Evolutionary conservation across 1,284 basidiomycete genomes (phyloP).

Genomic region (Peniophora sp.): DNA sequence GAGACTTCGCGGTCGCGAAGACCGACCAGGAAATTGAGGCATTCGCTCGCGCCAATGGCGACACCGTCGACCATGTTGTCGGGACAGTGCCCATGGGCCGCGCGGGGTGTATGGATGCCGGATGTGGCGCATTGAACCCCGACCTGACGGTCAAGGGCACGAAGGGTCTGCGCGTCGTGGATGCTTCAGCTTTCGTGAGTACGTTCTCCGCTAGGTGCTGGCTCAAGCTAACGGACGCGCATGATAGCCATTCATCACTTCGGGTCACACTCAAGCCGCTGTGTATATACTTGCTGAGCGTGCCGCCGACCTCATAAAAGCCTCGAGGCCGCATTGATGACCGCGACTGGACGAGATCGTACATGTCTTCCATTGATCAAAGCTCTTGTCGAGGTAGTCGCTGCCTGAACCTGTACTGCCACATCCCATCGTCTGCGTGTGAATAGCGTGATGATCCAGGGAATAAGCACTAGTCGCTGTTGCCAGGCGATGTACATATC

Average conservation of each 20-base stretch:
- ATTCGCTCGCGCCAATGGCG: conserved; percentile 13
- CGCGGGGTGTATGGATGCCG: conserved; percentile 5
- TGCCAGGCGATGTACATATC: too few relatives aligned
- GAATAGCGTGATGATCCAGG: too few relatives aligned
- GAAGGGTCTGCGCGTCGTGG: conserved; percentile 19
- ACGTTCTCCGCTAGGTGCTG: background rate
- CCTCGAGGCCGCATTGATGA: conserved; percentile 10
- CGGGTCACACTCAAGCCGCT: conserved; percentile 11
- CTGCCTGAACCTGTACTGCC: too few relatives aligned
- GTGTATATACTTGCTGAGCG: conserved; percentile 13
- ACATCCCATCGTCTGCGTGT: too few relatives aligned
- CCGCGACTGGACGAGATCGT: too few relatives aligned
- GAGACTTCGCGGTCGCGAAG: conserved; percentile 12
- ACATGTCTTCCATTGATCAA: too few relatives aligned
- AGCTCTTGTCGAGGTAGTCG: too few relatives aligned
- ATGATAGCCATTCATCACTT: conserved; percentile 11
- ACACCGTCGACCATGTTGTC: conserved; percentile 20
- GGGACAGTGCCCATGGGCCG: conserved; percentile 20
- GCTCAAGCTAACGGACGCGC: background rate
- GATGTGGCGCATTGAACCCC: conserved; percentile 40
- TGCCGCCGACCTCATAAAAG: background rate
- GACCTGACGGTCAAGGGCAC: conserved; percentile 45
- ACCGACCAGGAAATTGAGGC: conserved; percentile 18
- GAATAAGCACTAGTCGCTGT: too few relatives aligned
- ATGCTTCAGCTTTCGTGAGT: conserved; percentile 16